These are phyloP conservation scores for Rhynchospora pubera DNA, from an alignment of 176 grass and related monocot species.

Conservation along the genomic window DNA sequence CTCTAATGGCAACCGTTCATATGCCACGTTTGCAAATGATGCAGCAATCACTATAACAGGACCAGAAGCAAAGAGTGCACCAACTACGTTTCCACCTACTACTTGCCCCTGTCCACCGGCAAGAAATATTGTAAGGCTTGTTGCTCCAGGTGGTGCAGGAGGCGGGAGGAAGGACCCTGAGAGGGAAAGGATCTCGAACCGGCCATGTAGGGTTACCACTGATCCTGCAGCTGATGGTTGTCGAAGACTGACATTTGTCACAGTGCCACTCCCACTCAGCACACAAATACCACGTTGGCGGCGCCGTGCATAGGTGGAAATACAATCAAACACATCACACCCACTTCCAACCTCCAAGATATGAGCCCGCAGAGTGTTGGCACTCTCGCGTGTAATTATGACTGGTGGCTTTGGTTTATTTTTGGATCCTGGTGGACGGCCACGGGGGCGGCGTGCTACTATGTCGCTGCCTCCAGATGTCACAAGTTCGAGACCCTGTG, in stretches of 20 bases:
- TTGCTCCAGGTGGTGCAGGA: constrained; percentile 76
- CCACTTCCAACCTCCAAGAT: constrained; percentile 90
- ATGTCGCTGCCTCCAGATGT: constrained; percentile 31
- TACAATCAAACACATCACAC: constrained; percentile 84
- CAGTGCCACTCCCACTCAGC: constrained; percentile 84
- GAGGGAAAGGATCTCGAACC: constrained; percentile 95
- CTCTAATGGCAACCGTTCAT: constrained; percentile 90
- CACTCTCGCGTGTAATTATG: constrained; percentile 98
- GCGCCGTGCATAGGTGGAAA: constrained; percentile 75
- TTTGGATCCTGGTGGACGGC: constrained; percentile 69
- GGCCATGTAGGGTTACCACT: constrained; percentile 80
- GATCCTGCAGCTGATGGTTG: constrained; percentile 73
- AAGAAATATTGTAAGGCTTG: constrained; percentile 96
- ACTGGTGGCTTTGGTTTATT: constrained; percentile 97
- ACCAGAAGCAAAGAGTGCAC: constrained; percentile 69
- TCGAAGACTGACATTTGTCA: constrained; percentile 90
- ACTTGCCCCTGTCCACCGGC: constrained; percentile 88
- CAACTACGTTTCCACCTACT: constrained; percentile 91
- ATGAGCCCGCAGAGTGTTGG: constrained; percentile 92
- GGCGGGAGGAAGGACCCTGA: constrained; percentile 95
- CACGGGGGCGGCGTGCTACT: constrained; percentile 57
- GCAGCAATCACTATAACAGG: constrained; percentile 94
- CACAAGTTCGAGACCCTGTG: constrained; percentile 22
- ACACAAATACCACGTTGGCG: constrained; percentile 92
- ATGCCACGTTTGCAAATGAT: constrained; percentile 97